Conservation (phyloP, 2,329 filamentous ascomycete species). For the Capronia epimyces region DNA sequence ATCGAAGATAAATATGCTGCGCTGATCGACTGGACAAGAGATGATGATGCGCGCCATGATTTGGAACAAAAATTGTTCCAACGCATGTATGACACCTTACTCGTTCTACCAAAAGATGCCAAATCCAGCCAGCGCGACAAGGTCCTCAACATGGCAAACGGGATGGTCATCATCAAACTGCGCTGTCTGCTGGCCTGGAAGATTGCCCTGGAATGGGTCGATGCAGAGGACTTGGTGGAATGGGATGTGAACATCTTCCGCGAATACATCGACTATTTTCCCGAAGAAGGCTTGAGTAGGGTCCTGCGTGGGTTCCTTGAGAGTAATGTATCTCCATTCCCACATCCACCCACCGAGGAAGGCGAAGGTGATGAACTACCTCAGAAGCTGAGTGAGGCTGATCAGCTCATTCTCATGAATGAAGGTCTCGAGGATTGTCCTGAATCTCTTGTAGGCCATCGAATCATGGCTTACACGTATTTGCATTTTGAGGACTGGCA, state of each 20-base stretch:
- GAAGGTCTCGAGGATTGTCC: conserved; percentile 60
- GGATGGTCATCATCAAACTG: conserved; percentile 95
- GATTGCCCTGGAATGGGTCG: conserved; percentile 82
- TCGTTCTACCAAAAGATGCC: conserved; percentile 60
- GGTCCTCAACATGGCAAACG: conserved; percentile 70
- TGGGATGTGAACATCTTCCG: conserved; percentile 73
- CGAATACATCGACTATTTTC: conserved; percentile 78
- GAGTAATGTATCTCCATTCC: conserved; percentile 79
- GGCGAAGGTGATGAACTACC: conserved; percentile 46
- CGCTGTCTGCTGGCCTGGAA: conserved; percentile 87
- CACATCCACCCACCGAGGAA: conserved; percentile 37
- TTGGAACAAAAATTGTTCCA: conserved; percentile 88
- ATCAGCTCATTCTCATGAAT: conserved; percentile 73
- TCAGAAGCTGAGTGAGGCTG: conserved; percentile 63
- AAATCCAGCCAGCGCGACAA: conserved; percentile 67
- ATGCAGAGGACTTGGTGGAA: conserved; percentile 65
- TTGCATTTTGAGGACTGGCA: conserved; percentile 80
- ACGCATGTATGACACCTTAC: conserved; percentile 71
- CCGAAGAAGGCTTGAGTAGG: conserved; percentile 73
- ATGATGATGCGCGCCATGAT: conserved; percentile 74
- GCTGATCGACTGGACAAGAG: conserved; percentile 81
- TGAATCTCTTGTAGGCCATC: conserved; percentile 73
- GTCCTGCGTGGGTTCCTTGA: conserved; percentile 76
- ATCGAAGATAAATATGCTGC: conserved; percentile 76
- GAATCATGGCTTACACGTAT: conserved; percentile 78